Evolutionary conservation across 1,284 basidiomycete species (phyloP).

Genomic region (Cutaneotrichosporon arboriforme): DNA sequence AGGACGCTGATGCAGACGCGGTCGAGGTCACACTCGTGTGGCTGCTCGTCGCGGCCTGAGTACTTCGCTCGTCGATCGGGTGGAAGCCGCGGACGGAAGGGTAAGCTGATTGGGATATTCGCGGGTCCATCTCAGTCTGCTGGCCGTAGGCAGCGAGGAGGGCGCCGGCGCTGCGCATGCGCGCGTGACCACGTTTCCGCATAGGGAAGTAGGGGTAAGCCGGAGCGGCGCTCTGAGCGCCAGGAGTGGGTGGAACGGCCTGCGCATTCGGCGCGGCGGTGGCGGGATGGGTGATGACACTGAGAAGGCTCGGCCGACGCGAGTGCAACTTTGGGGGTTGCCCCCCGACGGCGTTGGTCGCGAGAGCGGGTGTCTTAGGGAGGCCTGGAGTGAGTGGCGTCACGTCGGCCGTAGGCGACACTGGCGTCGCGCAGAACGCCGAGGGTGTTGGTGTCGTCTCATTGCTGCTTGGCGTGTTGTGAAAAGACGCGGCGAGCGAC

Average conservation of each 20-base stretch:
- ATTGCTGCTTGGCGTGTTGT: constrained; percentile 12
- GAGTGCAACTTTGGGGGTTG: constrained; percentile 10
- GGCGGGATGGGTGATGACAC: constrained; percentile 32
- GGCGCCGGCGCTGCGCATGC: constrained; percentile 28
- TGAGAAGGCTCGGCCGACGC: constrained; percentile 32
- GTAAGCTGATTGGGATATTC: constrained; percentile 20
- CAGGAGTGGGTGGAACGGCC: constrained; percentile 29
- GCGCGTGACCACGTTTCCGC: constrained; percentile 17
- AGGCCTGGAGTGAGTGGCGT: constrained; percentile 35
- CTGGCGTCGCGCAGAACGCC: constrained; percentile 12
- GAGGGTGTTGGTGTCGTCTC: constrained; percentile 15
- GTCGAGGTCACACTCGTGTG: constrained; percentile 3
- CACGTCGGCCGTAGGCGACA: not conserved
- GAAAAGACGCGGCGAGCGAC: constrained; percentile 23
- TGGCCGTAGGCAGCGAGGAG: constrained; percentile 7
- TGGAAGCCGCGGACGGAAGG: constrained; percentile 14
- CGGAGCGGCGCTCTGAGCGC: constrained; percentile 4
- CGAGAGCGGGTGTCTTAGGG: not conserved
- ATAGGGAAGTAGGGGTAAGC: constrained; percentile 18
- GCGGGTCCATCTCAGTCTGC: constrained; percentile 9
- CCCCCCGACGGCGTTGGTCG: not conserved
- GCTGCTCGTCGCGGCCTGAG: not conserved
- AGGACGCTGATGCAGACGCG: constrained; percentile 15
- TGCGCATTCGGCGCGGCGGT: constrained; percentile 12
- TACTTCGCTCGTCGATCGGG: constrained; percentile 23